Evolutionary conservation across 1,284 basidiomycete genomes (phyloP), one percentile per base, ranked within the genome.

Genomic region (Inonotus hispidus): DNA sequence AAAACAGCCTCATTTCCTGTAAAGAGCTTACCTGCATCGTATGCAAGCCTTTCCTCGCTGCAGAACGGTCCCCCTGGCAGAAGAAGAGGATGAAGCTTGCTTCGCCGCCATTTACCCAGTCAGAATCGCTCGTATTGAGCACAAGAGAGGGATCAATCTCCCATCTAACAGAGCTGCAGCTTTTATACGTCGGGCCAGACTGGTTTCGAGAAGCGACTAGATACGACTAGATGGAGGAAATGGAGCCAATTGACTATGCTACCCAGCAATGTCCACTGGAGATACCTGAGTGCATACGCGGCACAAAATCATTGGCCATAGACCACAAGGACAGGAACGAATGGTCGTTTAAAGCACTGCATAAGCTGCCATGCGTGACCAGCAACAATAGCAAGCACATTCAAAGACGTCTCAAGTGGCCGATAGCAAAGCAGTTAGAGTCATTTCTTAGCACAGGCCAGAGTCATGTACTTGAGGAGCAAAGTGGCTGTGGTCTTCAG

Each of bases 21-120:
- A 46, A 43, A 41, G 32, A 16, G 50, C 65, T 43, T 43, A 69
- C 68, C 68, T 66, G 68, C 68, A 69, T 46, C 63, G 68, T 29
- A 69, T 53, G 57, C 68, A 69, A 45, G 68, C 68, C 43, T 67
- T 69, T 37, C 68, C 68, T 39, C 68, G 63, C 55, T 68, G 68
- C 32, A 69, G 67, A 19, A 66, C 46, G 32, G 14, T 56, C 29
- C 55, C 29, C 45, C 41, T 23, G 46, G 43, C 8, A 25, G 38
- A 8, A 13, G 50, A 52, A n/a, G 16, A 23, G 32, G 50, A 3
- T 43, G 19, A 14, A 13, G 41, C 16, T n/a, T n/a, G 41, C 35
- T 35, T 35, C 23, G 32, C 50, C 35, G 50, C 32, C 50, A 52
- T 43, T 43, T n/a, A 43, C 16, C 16, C 7, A 21, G 19, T 5